Evolutionary conservation across 495 filamentous ascomycete genomes (phyloP), one percentile per base, ranked within the genome.

Genomic region (Tuber melanosporum): DNA sequence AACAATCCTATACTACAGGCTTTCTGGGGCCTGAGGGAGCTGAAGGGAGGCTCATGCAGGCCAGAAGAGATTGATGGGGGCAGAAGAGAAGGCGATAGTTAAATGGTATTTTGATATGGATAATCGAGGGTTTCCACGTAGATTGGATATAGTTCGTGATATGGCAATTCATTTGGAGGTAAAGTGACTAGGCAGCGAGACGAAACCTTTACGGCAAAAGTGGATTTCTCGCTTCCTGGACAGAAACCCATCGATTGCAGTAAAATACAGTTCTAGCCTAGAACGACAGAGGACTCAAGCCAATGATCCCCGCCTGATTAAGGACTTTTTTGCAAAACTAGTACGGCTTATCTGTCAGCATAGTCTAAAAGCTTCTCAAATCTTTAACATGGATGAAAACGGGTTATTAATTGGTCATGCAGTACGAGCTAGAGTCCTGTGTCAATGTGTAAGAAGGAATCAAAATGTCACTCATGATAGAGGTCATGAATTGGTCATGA

Each of bases 291-390:
- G 17, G 20, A 70, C 44, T 0, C 17, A 71, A 19, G 70, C 74
- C 14, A 76, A 72, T 45, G 72, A 76, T 72, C 45, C 20, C 2
- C 32, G 43, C 10, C n/a, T 39, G 1, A 41, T 76, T 9, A 26
- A 42, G 0, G 46, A 78, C 39, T 71, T 74, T 14, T 78, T 75
- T 36, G 14, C 19, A 1, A 78, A 75, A 72, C 73, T 78, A 17
- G n/a, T 26, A 0, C 26, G 3, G 1, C 62, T 78, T 3, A 12
- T 75, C 3, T 9, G 26, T 6, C 45, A 15, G 3, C 17, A 47
- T 47, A 6, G 17, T 5, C 6, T 47, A 20, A 47, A 47, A 5
- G 46, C 17, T 17, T 47, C 17, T 5, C 17, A 2, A 19, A 4
- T 20, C 17, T 47, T 47, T 20, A 47, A 47, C 20, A 20, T 47